Evolutionary conservation across 1,139 yeast genomes (phyloP), one percentile per base, ranked within the genome.

Genomic region (Starmera stellimalicola): DNA sequence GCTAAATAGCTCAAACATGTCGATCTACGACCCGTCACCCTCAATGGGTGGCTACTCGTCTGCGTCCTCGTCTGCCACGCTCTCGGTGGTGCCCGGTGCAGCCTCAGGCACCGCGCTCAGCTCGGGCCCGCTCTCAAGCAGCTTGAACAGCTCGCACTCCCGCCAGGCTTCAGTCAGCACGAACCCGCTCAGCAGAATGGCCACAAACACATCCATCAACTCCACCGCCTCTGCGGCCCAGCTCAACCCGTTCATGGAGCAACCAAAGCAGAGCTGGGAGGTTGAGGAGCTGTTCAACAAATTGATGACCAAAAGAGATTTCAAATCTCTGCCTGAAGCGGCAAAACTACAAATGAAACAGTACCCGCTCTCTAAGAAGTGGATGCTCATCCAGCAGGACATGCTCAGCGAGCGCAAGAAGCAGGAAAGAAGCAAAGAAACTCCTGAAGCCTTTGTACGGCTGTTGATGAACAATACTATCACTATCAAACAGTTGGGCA

Each of bases 341-440:
- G 94, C 94, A 8, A 79, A 79, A 44, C 72, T 68, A 41, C 94
- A 84, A 53, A 77, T 91, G 81, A 65, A 76, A 49, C 73, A 71
- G 43, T 87, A 82, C 50, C 73, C 81, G 29, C 63, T 74, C 0
- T 83, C 80, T 35, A 84, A 87, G 48, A 91, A 91, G 57, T 85
- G 96, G 95, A 76, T 83, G 77, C 67, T 91, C 46, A 81, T 91
- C 29, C 77, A 81, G 47, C 97, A 91, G 54, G 95, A 87, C 55
- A 77, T 81, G 23, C 65, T 83, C 36, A 73, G 88, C 7, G 96
- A 84, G 47, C 67, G 67, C 48, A 79, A 80, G 45, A 68, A 79
- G 48, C 65, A 70, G 51, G 70, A 68, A 55, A 52, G 70, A 45
- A 39, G 56, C 4, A 51, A 51, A 25, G 54, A 53, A 35, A 30